phyloP scores from a whole-genome alignment of 805 yeast genomes.

The Suhomyces pyralidae region DNA sequence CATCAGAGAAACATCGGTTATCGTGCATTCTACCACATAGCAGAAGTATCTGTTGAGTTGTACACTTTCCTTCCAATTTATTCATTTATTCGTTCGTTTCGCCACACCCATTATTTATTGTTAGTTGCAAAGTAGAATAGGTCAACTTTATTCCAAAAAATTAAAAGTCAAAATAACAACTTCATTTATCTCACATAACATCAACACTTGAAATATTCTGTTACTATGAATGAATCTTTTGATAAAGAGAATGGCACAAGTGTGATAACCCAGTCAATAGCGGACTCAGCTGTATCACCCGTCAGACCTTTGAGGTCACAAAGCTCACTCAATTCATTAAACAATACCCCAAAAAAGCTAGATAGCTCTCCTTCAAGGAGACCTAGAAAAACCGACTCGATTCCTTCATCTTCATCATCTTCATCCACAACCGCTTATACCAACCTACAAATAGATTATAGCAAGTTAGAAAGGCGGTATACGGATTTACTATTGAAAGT shows the following conservation, averaged over 20 bases:
- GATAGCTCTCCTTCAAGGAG: slow-evolving; percentile 3
- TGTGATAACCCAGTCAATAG: slow-evolving; percentile 9
- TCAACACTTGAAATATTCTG: not conserved
- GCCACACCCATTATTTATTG: not conserved
- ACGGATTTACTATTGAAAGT: slow-evolving; percentile 31
- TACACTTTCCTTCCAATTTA: not conserved
- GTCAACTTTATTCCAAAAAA: not conserved
- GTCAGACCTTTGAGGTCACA: slow-evolving; percentile 10
- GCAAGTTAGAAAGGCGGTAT: slow-evolving; percentile 22
- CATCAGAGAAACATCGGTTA: not conserved
- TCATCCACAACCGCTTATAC: slow-evolving; percentile 1
- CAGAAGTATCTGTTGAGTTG: not conserved
- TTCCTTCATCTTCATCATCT: not conserved
- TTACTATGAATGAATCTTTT: slow-evolving; percentile 2
- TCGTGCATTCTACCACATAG: not conserved
- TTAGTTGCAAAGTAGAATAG: not conserved
- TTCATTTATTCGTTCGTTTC: not conserved
- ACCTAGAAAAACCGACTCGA: not conserved
- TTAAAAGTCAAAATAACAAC: not conserved
- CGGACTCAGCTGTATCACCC: not conserved
- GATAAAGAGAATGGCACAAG: slow-evolving; percentile 13
- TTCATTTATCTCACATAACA: not conserved
- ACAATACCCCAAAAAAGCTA: slow-evolving; percentile 4
- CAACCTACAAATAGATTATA: slow-evolving; percentile 11
- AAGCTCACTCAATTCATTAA: slow-evolving; percentile 13